Percentiles rank a stretch among this genome's conserved stretches.
These are phyloP conservation scores for Aspergillus costaricaensis DNA, from an alignment of 2,329 filamentous ascomycete genomes.

Conservation along the genomic window DNA sequence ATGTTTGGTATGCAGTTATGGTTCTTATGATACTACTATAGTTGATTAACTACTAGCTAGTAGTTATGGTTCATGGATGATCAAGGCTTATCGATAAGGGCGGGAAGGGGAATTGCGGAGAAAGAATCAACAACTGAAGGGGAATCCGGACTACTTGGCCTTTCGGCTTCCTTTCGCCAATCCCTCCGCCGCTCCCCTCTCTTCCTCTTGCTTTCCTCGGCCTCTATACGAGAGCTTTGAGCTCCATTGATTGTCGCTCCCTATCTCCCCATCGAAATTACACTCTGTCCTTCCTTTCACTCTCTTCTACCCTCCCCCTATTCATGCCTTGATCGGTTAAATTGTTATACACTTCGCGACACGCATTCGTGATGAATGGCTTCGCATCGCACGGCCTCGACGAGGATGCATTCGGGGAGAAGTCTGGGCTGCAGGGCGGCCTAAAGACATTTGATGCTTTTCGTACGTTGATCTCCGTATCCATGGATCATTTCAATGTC, in stretches of 20 bases:
- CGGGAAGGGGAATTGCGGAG: not conserved
- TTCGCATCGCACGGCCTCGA: slow-evolving; percentile 70
- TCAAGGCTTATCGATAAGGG: slow-evolving; percentile 4
- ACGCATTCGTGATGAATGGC: slow-evolving; percentile 67
- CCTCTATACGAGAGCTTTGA: not conserved
- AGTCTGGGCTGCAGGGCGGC: slow-evolving; percentile 56
- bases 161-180: not conserved
- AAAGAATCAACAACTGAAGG: not conserved
- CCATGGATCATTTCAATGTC: not conserved
- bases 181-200: not conserved
- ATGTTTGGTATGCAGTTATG: too few relatives aligned
- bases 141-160: slow-evolving; percentile 25
- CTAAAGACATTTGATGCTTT: slow-evolving; percentile 94
- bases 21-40: too few relatives aligned
- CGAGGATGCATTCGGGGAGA: slow-evolving; percentile 78
- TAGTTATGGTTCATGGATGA: not conserved
- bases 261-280: not conserved
- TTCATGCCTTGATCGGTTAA: slow-evolving; percentile 30
- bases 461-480: slow-evolving; percentile 60
- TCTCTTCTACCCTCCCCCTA: slow-evolving; percentile 3
- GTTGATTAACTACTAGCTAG: too few relatives aligned
- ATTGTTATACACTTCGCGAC: slow-evolving; percentile 15
- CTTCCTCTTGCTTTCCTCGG: not conserved
- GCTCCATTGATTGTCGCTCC: slow-evolving; percentile 8
- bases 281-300: slow-evolving; percentile 1